Percentiles rank a stretch among this genome's conserved stretches.
Evolutionary conservation across 345 rosid species (phyloP).

Genomic region (Sisymbrium irio): DNA sequence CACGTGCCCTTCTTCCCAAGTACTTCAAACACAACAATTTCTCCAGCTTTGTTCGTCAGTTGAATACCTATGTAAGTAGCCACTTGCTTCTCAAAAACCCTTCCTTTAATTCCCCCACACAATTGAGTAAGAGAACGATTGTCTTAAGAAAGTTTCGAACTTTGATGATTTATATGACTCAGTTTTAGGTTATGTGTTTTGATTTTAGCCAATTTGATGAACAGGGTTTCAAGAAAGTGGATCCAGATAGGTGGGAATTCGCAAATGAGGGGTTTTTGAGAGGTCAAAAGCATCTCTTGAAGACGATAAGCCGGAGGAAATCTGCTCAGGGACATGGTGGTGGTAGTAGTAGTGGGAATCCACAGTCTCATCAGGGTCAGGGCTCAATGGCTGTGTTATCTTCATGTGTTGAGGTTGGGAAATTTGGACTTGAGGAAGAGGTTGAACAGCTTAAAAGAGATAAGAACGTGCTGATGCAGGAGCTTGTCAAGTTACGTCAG

Average conservation of each 20-base stretch:
- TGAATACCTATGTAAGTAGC: conserved; percentile 70
- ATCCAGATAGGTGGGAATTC: conserved; percentile 59
- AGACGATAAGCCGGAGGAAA: conserved; percentile 43
- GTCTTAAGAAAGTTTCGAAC: not conserved
- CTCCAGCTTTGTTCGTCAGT: conserved; percentile 89
- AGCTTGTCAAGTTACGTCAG: conserved; percentile 53
- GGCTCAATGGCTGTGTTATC: conserved; percentile 30
- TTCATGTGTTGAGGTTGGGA: conserved; percentile 60
- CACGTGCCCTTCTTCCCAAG: conserved; percentile 74
- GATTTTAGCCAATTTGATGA: not conserved
- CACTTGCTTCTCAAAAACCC: not conserved
- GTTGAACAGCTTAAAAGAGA: conserved; percentile 63
- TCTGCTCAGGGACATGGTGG: conserved; percentile 45
- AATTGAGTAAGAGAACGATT: not conserved
- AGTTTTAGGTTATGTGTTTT: not conserved
- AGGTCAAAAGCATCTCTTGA: conserved; percentile 49
- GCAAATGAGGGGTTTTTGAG: conserved; percentile 40
- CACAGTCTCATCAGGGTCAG: conserved; percentile 40
- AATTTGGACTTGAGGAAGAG: conserved; percentile 55
- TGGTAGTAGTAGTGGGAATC: not conserved
- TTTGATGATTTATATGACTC: not conserved
- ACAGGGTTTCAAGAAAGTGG: conserved; percentile 44
- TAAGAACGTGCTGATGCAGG: conserved; percentile 57
- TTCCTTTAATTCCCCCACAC: not conserved
- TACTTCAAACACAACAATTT: conserved; percentile 90